Conservation (phyloP, 2,329 filamentous ascomycete species). For the Xylaria hypoxylon region DNA sequence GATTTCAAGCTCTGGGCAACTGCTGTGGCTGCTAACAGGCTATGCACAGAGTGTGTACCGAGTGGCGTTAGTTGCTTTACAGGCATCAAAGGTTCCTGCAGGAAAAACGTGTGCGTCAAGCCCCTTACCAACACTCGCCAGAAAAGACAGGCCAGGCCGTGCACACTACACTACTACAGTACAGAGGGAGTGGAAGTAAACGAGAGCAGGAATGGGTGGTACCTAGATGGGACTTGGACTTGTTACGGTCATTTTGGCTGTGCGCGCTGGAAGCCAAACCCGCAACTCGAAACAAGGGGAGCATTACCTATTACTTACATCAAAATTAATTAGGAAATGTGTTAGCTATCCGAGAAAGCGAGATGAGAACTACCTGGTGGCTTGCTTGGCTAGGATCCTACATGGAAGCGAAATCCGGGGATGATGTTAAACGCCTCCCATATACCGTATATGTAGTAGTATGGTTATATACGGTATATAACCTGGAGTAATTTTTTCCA, state of each 20-base stretch:
- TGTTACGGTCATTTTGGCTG: no score
- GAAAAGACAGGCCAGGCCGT: no score
- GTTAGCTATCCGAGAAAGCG: conserved; percentile 10
- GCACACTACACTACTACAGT: no score
- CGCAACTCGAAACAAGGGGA: no score
- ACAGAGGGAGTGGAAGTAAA: no score
- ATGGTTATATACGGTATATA: no score
- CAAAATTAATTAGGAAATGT: background rate
- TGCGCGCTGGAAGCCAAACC: no score
- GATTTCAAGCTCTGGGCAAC: background rate
- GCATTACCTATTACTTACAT: no score
- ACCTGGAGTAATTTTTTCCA: no score
- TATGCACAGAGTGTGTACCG: background rate
- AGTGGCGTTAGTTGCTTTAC: conserved; percentile 27
- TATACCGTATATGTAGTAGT: no score
- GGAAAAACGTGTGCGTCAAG: conserved; percentile 30
- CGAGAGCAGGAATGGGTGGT: no score
- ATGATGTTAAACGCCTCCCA: background rate
- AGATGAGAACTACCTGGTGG: conserved; percentile 9
- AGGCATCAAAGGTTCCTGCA: conserved; percentile 30
- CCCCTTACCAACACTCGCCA: background rate
- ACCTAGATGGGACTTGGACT: no score
- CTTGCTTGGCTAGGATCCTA: conserved; percentile 8
- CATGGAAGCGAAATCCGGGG: conserved; percentile 28
- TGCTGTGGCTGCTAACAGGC: conserved; percentile 7